Evolutionary conservation across 768 basidiomycete species (phyloP).

Genomic region (Leccinum disarticulatum): DNA sequence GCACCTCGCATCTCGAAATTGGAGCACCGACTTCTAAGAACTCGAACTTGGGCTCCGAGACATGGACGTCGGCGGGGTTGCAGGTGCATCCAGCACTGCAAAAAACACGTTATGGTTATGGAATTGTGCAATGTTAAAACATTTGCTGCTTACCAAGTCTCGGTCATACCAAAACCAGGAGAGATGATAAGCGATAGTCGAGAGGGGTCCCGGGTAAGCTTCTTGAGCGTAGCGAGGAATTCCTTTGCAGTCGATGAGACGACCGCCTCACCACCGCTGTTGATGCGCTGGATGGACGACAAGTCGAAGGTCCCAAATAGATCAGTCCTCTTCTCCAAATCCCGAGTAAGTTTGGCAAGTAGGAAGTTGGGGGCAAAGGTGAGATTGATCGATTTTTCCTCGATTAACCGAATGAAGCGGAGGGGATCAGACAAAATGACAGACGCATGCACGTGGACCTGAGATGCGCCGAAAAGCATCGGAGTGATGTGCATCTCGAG

Average conservation of each 20-base stretch:
- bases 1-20: background rate
- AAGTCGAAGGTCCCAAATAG: slow-evolving; percentile 31
- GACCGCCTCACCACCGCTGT: background rate
- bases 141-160: background rate
- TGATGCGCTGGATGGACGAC: slow-evolving; percentile 3
- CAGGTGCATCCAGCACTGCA: background rate
- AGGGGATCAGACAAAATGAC: slow-evolving; percentile 16
- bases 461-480: slow-evolving; percentile 25
- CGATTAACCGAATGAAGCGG: slow-evolving; percentile 25
- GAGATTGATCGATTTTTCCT: slow-evolving; percentile 33
- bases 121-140: background rate
- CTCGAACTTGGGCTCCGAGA: slow-evolving; percentile 6
- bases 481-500: slow-evolving; percentile 39
- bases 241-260: slow-evolving; percentile 30
- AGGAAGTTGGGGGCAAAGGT: slow-evolving; percentile 3
- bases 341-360: background rate
- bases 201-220: slow-evolving; percentile 12
- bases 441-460: slow-evolving; percentile 17
- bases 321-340: slow-evolving; percentile 10
- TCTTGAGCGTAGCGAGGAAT: slow-evolving; percentile 34
- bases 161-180: slow-evolving; percentile 31
- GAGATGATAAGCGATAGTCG: slow-evolving; percentile 20
- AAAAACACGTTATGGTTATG: background rate
- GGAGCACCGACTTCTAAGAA: background rate
- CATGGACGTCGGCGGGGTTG: slow-evolving; percentile 6